Base-by-base conservation (phyloP, 441 rosid species). In the Populus trichocarpa region DNA sequence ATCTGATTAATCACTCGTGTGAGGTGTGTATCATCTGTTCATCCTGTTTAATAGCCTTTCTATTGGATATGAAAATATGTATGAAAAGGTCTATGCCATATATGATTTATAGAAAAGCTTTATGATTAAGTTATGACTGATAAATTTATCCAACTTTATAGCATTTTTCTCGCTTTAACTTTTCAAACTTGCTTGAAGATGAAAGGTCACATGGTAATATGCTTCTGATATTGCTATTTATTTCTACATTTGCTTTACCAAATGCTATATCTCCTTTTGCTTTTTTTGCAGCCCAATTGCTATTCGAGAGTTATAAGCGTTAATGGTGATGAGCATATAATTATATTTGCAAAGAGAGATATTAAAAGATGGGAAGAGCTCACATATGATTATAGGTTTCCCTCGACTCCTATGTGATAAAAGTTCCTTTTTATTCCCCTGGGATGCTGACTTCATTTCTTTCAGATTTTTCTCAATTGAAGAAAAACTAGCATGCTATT, bases 291-390 rank as follows among this genome's bases (percentile, higher is more conserved):
- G 99, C 99, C 99, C 30, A 97, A 97, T 85, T 97, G 99, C 90
- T 93, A 93, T 80, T 97, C 99, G 23, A 92, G 99, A 82, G 97
- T 93, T 69, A 93, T 95, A 75, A 91, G 90, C 64, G 93, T 95
- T 20, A 90, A 93, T 59, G 96, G 95, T 36, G 93, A 97, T 66
- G 94, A 97, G 75, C 99, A 92, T 85, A 95, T 97, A 50, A 92
- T 97, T 69, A 97, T 97, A 76, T 94, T 93, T 82, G 98, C 99
- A 0, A 97, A 97, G 90, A 90, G 99, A 85, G 97, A 97, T 87
- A 94, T 97, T 18, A 90, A 93, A 81, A 90, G 90, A 86, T 90
- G 97, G 97, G 99, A 97, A 80, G 99, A 97, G 74, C 90, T 97
- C 83, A 95, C 99, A 61, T 97, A 97, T 72, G 99, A 97, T 87